These are phyloP conservation scores for Neonothopanus nambi DNA, from an alignment of 1,284 basidiomycete species.

Conservation along the genomic window DNA sequence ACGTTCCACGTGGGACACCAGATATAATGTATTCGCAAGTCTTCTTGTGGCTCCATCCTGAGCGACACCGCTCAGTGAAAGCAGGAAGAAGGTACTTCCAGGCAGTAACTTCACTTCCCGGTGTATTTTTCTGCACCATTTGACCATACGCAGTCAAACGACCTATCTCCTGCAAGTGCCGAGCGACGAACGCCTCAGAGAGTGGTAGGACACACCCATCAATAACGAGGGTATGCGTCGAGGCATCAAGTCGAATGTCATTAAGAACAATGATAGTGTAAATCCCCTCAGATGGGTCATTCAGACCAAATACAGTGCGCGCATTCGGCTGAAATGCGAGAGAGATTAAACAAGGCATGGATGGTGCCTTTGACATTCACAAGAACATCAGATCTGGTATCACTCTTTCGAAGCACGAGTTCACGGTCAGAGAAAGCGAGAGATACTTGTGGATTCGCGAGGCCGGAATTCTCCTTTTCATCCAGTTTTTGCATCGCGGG, in stretches of 20 bases:
- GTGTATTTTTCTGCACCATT: slow-evolving; percentile 16
- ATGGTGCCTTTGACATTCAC: slow-evolving; percentile 30
- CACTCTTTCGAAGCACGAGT: slow-evolving; percentile 22
- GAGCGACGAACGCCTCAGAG: slow-evolving; percentile 15
- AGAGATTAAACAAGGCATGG: slow-evolving; percentile 17
- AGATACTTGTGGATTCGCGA: slow-evolving; percentile 28
- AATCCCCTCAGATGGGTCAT: too few species aligned
- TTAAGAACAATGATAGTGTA: slow-evolving; percentile 30
- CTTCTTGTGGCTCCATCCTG: slow-evolving; percentile 32
- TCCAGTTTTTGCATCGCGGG: slow-evolving; percentile 22
- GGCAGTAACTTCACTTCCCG: slow-evolving; percentile 26
- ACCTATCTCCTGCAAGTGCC: slow-evolving; percentile 11
- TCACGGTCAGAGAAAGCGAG: slow-evolving; percentile 32
- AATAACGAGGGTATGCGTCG: slow-evolving; percentile 30
- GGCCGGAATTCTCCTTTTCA: slow-evolving; percentile 14
- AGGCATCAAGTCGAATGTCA: slow-evolving; percentile 29
- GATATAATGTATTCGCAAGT: slow-evolving; percentile 32
- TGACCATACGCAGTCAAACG: slow-evolving; percentile 14
- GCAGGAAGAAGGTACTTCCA: slow-evolving; percentile 39
- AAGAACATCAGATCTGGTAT: slow-evolving; percentile 21
- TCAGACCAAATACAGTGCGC: too few species aligned
- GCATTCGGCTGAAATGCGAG: too few species aligned
- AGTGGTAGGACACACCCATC: slow-evolving; percentile 34
- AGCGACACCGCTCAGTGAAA: slow-evolving; percentile 37
- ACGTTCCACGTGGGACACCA: slow-evolving; percentile 29